Evolutionary conservation across 2,329 filamentous ascomycete species (phyloP).

Genomic region (Sporothrix dimorphospora): DNA sequence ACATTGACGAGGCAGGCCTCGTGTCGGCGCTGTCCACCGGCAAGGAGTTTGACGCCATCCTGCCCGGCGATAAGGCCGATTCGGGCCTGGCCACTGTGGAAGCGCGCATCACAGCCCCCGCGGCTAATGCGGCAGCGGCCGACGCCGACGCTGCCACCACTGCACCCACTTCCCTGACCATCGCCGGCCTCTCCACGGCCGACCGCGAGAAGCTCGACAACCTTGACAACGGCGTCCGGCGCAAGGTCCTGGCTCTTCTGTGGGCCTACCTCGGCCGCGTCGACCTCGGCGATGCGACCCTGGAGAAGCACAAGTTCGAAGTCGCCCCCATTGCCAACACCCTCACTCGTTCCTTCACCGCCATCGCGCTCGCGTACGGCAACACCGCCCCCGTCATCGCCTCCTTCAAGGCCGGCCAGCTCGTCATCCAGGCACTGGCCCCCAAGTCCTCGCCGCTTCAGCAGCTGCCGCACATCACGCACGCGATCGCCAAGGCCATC

Average conservation of each 20-base stretch:
- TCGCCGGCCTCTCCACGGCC: conserved; percentile 64
- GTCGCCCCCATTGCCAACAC: conserved; percentile 83
- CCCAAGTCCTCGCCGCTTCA: conserved; percentile 85
- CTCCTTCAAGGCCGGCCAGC: conserved; percentile 81
- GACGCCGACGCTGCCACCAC: conserved; percentile 34
- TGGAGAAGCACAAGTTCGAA: conserved; percentile 87
- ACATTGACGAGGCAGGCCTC: conserved; percentile 77
- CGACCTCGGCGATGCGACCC: conserved; percentile 74
- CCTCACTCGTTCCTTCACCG: conserved; percentile 82
- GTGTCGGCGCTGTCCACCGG: conserved; percentile 81
- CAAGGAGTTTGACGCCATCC: conserved; percentile 77
- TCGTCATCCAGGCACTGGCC: conserved; percentile 84
- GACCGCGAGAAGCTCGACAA: conserved; percentile 78
- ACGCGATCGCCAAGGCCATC: conserved; percentile 65
- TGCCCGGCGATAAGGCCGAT: conserved; percentile 79
- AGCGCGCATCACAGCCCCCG: conserved; percentile 71
- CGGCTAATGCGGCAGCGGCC: conserved; percentile 46
- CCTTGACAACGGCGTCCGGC: conserved; percentile 75
- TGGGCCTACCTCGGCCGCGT: conserved; percentile 95
- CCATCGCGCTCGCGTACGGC: conserved; percentile 85
- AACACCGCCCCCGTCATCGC: conserved; percentile 80
- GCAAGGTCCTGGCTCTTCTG: conserved; percentile 85
- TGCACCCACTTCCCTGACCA: conserved; percentile 35
- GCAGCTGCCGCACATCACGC: conserved; percentile 86
- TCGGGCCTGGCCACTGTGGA: conserved; percentile 82